Base-by-base conservation (phyloP, 257 asterid genomes). In the Solanum neorickii region DNA sequence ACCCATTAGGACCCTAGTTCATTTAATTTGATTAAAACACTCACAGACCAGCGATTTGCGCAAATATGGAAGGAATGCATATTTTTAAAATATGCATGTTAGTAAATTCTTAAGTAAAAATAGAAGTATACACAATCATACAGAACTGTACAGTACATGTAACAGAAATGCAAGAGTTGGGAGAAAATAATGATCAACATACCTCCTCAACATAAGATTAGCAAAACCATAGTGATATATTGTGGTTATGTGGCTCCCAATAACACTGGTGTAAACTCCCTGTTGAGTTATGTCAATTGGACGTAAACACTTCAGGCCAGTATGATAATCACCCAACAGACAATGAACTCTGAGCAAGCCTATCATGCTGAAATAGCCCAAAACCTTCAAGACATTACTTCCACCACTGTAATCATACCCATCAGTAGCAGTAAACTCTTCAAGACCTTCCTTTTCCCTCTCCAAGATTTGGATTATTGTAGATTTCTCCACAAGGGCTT, bases 281-380 rank as follows among this genome's bases (percentile, higher is more conserved):
- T 94, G 98, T 86, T 94, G 98, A 89, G 91, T 95, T 87, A 92
- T 94, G 92, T 97, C 99, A 88, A 97, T 94, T 42, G 99, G 98
- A 87, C 88, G 92, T 42, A 96, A 87, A 94, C 99, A 95, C 91
- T 96, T 97, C 84, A 96, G 92, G 68, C 98, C 99, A 83, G 99
- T 96, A 88, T 93, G 98, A 89, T 97, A 97, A 93, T 97, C 99
- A 88, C 99, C 99, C 94, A 96, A 90, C 94, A 95, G 90, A 91
- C 99, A 97, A 89, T 97, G 99, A 84, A 97, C 99, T 89, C 99
- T 93, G 39, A 96, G 98, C 91, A 97, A 93, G 86, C 99, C 99
- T 42, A 97, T 95, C 99, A 95, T 96, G 93, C 99, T 95, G 87
- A 94, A 97, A 87, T 97, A 97, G 27, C 99, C 99, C 89, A 97